Base-by-base conservation (phyloP, 768 basidiomycete genomes). In the Mycena alexandri region DNA sequence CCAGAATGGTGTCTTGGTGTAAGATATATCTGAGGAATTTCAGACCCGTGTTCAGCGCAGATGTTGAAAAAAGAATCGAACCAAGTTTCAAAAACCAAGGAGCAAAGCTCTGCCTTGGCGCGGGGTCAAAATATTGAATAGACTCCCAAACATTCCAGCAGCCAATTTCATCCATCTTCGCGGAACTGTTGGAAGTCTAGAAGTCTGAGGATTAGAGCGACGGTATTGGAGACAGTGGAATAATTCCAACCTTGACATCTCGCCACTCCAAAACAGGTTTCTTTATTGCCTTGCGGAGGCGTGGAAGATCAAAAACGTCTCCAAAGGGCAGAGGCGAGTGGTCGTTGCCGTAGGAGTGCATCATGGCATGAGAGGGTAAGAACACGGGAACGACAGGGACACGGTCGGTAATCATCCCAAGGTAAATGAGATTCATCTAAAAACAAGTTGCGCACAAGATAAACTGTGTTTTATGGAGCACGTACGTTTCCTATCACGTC, bases 381-480 rank as follows among this genome's bases (percentile, higher is more conserved):
- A 82, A 82, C 11, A 74, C 73, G 4, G 79, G 78, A 2, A 82
- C 51, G 47, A 82, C 70, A 11, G 81, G 81, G 8, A 80, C 72
- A 25, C 81, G 79, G 14, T 69, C 69, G 9, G 79, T 77, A 57
- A 82, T 72, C 24, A 76, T 52, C 8, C 72, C 78, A n/a, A 82
- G 78, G 61, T 80, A 81, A 25, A 82, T 65, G 38, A 80, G 67
- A 67, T 82, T 81, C 57, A 74, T 74, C 75, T 80, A 19, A 19
- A 19, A 19, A 60, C 19, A 43, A 53, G 46, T 21, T 24, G 61
- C 43, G 53, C 14, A 16, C 46, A 56, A 7, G 10, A 25, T 52
- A 3, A 17, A 44, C 22, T 29, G 36, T 38, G n/a, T 3, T 6
- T 29, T n/a, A 2, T 2, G 44, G 16, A 38, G 42, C 2, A 61